These are phyloP conservation scores for Wakefieldia striispora DNA, from an alignment of 768 basidiomycete species.

Conservation along the genomic window DNA sequence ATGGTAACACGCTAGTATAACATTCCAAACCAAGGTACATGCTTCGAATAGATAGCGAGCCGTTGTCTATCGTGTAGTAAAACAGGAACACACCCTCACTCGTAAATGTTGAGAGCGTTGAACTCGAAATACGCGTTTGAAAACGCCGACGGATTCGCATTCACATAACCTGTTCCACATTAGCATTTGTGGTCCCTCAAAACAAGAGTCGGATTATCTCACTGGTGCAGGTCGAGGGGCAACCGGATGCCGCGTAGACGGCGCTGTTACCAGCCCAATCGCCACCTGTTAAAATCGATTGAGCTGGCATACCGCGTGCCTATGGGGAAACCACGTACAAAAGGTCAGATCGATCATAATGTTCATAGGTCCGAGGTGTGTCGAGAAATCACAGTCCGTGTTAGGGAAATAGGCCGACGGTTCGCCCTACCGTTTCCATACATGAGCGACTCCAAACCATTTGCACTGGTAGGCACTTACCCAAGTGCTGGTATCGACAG, in stretches of 20 bases:
- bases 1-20: too few relatives aligned
- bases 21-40: too few relatives aligned
- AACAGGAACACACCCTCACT: conserved; percentile 5
- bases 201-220: conserved; percentile 1
- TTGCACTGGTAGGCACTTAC: conserved; percentile 7
- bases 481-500: conserved; percentile 23
- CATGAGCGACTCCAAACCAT: not conserved
- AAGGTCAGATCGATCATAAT: conserved; percentile 57
- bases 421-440: conserved; percentile 40
- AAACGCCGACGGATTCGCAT: conserved; percentile 39
- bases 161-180: conserved; percentile 30
- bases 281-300: conserved; percentile 16
- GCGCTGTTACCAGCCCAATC: conserved; percentile 26
- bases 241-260: conserved; percentile 19
- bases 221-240: conserved; percentile 30
- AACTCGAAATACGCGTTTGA: conserved; percentile 29
- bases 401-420: conserved; percentile 61
- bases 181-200: not conserved
- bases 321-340: conserved; percentile 13
- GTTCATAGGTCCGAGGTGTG: conserved; percentile 54
- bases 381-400: conserved; percentile 53
- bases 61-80: too few relatives aligned
- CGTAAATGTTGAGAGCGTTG: conserved; percentile 28
- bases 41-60: too few relatives aligned
- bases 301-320: too few relatives aligned